Conservation (phyloP, 768 basidiomycete species). For the Amanita pallidorosea region DNA sequence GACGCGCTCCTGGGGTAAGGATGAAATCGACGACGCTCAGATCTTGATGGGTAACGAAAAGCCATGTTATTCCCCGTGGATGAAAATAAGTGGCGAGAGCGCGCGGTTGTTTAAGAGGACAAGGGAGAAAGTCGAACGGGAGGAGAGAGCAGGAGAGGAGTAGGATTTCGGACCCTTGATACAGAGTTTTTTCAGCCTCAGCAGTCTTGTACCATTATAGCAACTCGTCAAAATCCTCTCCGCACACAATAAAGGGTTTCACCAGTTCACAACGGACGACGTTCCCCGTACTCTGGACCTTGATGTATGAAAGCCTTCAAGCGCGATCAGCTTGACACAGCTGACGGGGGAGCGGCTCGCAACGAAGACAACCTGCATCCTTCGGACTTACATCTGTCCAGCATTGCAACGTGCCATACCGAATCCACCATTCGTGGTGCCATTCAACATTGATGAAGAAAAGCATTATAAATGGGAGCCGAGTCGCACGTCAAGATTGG, state of each 20-base stretch:
- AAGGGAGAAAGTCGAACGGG: background rate
- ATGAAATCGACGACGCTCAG: background rate
- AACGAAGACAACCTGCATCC: no score
- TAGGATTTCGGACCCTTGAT: background rate
- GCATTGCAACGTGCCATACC: no score
- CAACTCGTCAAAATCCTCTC: background rate
- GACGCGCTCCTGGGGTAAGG: background rate
- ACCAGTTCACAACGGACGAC: background rate
- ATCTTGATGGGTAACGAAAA: no score
- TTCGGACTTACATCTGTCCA: no score
- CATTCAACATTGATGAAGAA: background rate
- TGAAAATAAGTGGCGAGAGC: background rate
- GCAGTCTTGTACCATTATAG: background rate
- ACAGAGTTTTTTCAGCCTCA: background rate
- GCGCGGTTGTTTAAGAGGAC: background rate
- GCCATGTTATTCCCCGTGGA: background rate
- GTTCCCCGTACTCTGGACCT: background rate
- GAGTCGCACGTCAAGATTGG: background rate
- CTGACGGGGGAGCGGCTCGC: no score
- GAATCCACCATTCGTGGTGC: no score
- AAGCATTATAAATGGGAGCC: background rate
- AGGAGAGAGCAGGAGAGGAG: background rate
- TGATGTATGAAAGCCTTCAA: background rate
- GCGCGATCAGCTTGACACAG: no score
- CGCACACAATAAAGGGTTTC: background rate